Percentiles rank a stretch among this genome's conserved stretches.
Conservation (phyloP, 2,329 filamentous ascomycete species). For the Teratosphaeria nubilosa region DNA sequence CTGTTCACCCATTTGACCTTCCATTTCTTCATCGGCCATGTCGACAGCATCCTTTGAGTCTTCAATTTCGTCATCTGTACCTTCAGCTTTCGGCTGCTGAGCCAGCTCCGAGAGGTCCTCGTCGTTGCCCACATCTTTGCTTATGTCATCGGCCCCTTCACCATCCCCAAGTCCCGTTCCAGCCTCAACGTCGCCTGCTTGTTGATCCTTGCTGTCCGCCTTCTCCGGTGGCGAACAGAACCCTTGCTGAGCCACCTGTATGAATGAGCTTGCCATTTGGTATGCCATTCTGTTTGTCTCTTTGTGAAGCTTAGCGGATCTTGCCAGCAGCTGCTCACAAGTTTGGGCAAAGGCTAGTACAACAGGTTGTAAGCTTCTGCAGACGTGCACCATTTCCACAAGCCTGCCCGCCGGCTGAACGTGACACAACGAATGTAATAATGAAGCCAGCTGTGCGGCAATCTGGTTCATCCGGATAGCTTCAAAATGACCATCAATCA, state of each 20-base stretch:
- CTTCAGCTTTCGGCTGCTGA: constrained; percentile 56
- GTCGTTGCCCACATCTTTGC: constrained; percentile 88
- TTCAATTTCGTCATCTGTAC: constrained; percentile 52
- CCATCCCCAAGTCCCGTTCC: constrained; percentile 93
- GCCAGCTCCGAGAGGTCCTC: constrained; percentile 89
- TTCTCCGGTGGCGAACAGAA: constrained; percentile 88
- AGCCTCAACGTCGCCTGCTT: constrained; percentile 68
- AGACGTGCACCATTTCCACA: not conserved
- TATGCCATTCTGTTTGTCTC: constrained; percentile 2
- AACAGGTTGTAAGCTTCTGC: not conserved
- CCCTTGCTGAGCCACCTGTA: constrained; percentile 68
- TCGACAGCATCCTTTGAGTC: constrained; percentile 80
- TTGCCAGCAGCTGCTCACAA: not conserved
- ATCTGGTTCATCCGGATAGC: not conserved
- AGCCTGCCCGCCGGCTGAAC: not conserved
- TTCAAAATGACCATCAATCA: not conserved
- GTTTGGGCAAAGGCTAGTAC: constrained; percentile 15
- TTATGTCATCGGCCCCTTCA: constrained; percentile 92
- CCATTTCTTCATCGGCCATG: constrained; percentile 84
- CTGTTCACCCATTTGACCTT: constrained; percentile 66
- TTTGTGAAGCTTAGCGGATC: not conserved
- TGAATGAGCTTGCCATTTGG: constrained; percentile 61
- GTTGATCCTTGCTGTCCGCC: constrained; percentile 30
- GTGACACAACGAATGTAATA: not conserved
- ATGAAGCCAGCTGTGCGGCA: not conserved